Percentiles rank a stretch among this genome's conserved stretches.
These are phyloP conservation scores for Fusarium foetens DNA, from an alignment of 2,329 filamentous ascomycete species.

Conservation along the genomic window DNA sequence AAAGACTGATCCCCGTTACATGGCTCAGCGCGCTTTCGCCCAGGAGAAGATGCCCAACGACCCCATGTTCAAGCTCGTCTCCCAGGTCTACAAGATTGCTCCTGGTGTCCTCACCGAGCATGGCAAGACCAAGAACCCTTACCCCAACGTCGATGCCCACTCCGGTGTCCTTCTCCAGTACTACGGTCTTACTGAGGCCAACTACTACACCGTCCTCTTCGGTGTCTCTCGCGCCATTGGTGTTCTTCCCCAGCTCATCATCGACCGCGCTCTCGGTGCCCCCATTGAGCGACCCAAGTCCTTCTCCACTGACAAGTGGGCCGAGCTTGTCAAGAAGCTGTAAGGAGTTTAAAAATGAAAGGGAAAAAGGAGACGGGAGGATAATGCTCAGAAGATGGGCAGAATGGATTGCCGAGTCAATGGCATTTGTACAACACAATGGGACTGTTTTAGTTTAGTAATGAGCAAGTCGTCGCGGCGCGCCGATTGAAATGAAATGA, in stretches of 20 bases:
- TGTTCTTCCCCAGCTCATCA: conserved; percentile 99
- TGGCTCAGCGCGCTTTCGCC: conserved; percentile 96
- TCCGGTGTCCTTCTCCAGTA: conserved; percentile 99
- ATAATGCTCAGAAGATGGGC: conserved; percentile 32
- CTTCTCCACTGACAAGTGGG: conserved; percentile 97
- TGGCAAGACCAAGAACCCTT: conserved; percentile 99
- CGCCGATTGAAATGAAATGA: conserved; percentile 41
- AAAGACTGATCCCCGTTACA: conserved; percentile 99
- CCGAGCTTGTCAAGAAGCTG: conserved; percentile 92
- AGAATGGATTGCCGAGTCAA: conserved; percentile 36
- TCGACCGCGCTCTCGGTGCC: conserved; percentile 95
- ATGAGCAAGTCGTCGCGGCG: conserved; percentile 43
- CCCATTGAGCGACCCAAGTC: conserved; percentile 99
- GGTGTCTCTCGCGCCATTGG: conserved; percentile 98
- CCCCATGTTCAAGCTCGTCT: conserved; percentile 99
- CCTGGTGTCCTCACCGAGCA: conserved; percentile 98
- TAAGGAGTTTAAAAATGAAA: conserved; percentile 61
- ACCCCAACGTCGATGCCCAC: conserved; percentile 98
- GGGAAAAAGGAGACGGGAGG: conserved; percentile 30
- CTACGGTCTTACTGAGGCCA: conserved; percentile 98
- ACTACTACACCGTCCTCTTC: conserved; percentile 99
- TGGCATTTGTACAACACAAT: conserved; percentile 46
- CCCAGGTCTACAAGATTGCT: conserved; percentile 99
- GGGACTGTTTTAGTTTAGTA: conserved; percentile 45
- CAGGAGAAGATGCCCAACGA: conserved; percentile 92